Conservation (phyloP, 345 rosid species). For the Rhodamnia rubescens region DNA sequence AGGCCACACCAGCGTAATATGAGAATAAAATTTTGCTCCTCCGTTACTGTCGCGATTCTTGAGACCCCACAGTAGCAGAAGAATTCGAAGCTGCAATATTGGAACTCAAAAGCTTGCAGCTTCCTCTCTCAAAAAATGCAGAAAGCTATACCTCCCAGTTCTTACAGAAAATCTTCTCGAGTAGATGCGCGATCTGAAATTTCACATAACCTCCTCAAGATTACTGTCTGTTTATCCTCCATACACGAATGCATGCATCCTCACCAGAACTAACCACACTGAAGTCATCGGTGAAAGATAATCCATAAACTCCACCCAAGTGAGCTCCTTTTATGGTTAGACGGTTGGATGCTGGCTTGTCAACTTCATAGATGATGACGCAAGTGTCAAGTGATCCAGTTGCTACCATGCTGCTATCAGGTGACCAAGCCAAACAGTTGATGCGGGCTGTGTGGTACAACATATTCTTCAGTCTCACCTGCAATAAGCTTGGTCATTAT, state of each 20-base stretch:
- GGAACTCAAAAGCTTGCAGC: neutral
- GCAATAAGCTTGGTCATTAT: conserved; percentile 2
- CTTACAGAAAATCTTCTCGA: neutral
- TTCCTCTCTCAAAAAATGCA: neutral
- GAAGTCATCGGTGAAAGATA: conserved; percentile 54
- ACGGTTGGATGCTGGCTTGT: conserved; percentile 62
- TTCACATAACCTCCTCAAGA: neutral
- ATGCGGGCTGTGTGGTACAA: conserved; percentile 75
- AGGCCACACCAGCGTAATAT: neutral
- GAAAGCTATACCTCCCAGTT: neutral
- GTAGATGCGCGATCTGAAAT: neutral
- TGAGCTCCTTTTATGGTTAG: conserved; percentile 79
- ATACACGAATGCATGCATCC: conserved; percentile 82
- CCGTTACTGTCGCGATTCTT: neutral
- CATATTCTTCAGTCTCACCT: conserved; percentile 84
- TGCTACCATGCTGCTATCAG: conserved; percentile 58
- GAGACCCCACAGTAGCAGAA: neutral
- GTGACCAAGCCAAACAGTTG: conserved; percentile 92
- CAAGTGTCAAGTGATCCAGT: conserved; percentile 86
- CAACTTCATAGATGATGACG: conserved; percentile 64
- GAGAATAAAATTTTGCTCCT: neutral
- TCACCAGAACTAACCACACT: conserved; percentile 80
- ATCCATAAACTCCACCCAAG: conserved; percentile 82
- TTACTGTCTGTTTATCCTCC: conserved; percentile 37
- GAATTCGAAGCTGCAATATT: neutral